phyloP scores from a whole-genome alignment of 2,329 filamentous ascomycete species.

The Cercospora janseana region DNA sequence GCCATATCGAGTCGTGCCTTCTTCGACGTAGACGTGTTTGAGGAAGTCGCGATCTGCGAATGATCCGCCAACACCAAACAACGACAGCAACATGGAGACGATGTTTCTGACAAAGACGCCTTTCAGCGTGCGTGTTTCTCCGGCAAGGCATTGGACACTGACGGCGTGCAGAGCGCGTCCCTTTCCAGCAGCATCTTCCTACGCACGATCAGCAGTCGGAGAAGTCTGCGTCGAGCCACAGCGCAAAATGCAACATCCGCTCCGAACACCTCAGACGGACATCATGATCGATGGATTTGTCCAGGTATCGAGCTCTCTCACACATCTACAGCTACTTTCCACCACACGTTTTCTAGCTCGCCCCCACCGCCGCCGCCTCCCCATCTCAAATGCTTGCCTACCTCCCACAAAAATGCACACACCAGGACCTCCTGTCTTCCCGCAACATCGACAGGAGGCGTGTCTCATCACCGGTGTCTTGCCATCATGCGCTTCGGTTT shows the following conservation, averaged over 20 bases:
- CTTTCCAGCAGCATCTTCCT: no score
- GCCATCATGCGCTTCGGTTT: constrained; percentile 26
- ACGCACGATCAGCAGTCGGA: no score
- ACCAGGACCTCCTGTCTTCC: constrained; percentile 7
- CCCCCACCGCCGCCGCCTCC: constrained; percentile 25
- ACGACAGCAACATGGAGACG: no score
- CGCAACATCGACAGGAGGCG: constrained; percentile 29
- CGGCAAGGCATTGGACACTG: no score
- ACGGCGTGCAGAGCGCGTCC: no score
- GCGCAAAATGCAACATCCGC: background rate
- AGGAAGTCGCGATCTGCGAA: background rate
- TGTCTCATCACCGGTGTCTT: constrained; percentile 25
- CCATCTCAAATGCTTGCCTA: constrained; percentile 28
- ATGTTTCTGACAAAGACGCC: no score
- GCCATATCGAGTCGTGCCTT: background rate
- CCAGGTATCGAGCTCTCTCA: constrained; percentile 17
- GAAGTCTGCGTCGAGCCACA: no score
- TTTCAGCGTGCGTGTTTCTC: no score
- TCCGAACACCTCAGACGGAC: no score
- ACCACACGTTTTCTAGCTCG: constrained; percentile 18
- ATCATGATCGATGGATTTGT: constrained; percentile 9
- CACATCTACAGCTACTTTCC: constrained; percentile 26
- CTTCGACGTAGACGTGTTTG: background rate
- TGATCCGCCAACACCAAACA: background rate
- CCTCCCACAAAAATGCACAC: constrained; percentile 23